Evolutionary conservation across 2,329 filamentous ascomycete species (phyloP), one percentile per base, ranked within the genome.

Genomic region (Fusarium sulawesiense): DNA sequence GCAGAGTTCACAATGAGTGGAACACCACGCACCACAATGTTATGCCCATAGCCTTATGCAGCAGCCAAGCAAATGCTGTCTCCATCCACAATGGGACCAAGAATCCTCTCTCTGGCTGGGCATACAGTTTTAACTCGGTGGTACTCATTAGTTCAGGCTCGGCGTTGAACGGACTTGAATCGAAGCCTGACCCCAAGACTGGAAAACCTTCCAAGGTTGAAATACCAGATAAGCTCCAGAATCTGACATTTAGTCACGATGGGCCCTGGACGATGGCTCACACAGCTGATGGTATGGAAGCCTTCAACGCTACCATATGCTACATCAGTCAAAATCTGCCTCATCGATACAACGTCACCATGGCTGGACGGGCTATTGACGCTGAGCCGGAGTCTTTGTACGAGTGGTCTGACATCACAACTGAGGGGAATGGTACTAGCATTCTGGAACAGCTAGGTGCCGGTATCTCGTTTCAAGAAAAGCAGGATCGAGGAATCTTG

Each of bases 21-120:
- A 42, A 44, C 12, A 32, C 7, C 5, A 20, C 30, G 10, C n/a
- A 42, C 3, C 18, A 37, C 21, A 21, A 27, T 10, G 7, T 47
- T 4, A 20, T 46, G 4, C 60, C 55, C 3, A 14, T 51, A 6
- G 48, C 60, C 4, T 18, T 63, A 3, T 63, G 55, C 23, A 44
- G 42, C 16, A 40, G 30, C 12, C 6, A n/a, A 40, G 20, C n/a
- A 12, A 47, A 30, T 16, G 1, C 18, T 2, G 32, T 27, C 7
- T 34, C 30, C 7, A 20, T 29, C 7, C 4, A 37, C 3, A 58
- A 54, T 1, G 55, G 42, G 10, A 23, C 37, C 6, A 21, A 32
- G 20, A 53, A 67, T 20, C 55, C 64, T 1, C 29, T 67, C 7
- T 67, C 64, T 29, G 64, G 64, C 11, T 54, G 50, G 55, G 42